These are phyloP conservation scores for Wickerhamomyces sp. DNA, from an alignment of 1,139 yeast species.

Conservation along the genomic window DNA sequence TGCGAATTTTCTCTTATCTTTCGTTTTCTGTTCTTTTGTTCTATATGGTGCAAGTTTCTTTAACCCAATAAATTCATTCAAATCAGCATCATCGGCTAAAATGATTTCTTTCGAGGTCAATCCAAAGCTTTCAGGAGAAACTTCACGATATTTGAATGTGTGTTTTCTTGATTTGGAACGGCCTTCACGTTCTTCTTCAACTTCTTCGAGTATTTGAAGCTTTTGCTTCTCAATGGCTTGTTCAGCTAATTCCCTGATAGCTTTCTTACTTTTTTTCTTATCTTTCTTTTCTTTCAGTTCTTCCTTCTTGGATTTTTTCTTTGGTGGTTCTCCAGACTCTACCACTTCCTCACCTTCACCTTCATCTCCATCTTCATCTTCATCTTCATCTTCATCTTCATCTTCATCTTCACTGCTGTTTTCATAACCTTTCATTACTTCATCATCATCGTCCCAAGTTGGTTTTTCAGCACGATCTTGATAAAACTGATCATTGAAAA, in stretches of 20 bases:
- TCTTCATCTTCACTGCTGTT: slow-evolving; percentile 21
- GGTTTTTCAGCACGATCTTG: slow-evolving; percentile 51
- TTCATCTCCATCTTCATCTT: slow-evolving; percentile 16
- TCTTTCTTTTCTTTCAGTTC: slow-evolving; percentile 51
- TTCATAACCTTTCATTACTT: slow-evolving; percentile 35
- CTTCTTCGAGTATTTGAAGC: slow-evolving; percentile 48
- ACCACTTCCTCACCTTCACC: slow-evolving; percentile 20
- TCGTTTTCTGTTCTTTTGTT: slow-evolving; percentile 63
- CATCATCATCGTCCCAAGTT: slow-evolving; percentile 50
- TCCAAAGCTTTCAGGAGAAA: slow-evolving; percentile 92
- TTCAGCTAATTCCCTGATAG: slow-evolving; percentile 64
- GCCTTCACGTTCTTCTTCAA: slow-evolving; percentile 60
- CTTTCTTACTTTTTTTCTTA: slow-evolving; percentile 58
- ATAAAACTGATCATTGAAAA: slow-evolving; percentile 81
- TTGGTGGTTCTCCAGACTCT: slow-evolving; percentile 24
- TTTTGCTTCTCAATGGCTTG: slow-evolving; percentile 60
- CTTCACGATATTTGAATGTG: slow-evolving; percentile 84
- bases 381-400: slow-evolving; percentile 21
- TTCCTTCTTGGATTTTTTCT: slow-evolving; percentile 45
- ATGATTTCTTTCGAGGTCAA: slow-evolving; percentile 82
- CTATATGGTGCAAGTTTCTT: slow-evolving; percentile 94
- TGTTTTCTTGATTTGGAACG: slow-evolving; percentile 35
- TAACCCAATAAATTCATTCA: slow-evolving; percentile 80
- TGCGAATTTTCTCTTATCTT: slow-evolving; percentile 80
- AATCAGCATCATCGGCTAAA: slow-evolving; percentile 80